Percentiles rank a stretch among this genome's conserved stretches.
Conservation (phyloP, 768 basidiomycete genomes). For the Podaxis sp. region DNA sequence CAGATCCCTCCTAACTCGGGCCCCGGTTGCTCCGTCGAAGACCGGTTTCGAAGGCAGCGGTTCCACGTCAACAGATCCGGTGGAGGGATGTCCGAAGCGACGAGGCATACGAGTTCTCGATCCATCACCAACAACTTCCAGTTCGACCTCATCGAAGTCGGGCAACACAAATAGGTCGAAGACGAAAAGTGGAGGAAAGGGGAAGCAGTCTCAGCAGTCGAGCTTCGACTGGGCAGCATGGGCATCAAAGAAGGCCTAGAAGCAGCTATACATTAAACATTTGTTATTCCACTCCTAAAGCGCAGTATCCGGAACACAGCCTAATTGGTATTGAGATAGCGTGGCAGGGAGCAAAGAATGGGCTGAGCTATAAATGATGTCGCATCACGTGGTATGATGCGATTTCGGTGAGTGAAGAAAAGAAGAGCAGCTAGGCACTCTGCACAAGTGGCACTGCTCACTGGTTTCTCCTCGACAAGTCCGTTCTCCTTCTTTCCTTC, state of each 20-base stretch:
- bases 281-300: neutral
- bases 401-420: neutral
- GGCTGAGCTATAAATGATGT: neutral
- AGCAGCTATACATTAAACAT: neutral
- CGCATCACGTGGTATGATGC: constrained; percentile 11
- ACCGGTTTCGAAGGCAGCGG: too few species aligned
- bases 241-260: constrained; percentile 4
- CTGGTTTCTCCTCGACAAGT: too few species aligned
- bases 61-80: neutral
- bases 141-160: neutral
- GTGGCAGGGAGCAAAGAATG: neutral
- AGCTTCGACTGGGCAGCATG: constrained; percentile 15
- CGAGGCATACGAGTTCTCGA: neutral
- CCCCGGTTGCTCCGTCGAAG: neutral
- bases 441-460: neutral
- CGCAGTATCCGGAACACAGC: neutral
- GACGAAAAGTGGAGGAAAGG: neutral
- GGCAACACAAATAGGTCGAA: too few species aligned
- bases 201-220: neutral
- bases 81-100: neutral
- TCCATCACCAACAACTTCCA: neutral
- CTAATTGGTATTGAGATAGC: neutral
- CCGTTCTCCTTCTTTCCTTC: neutral
- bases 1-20: neutral
- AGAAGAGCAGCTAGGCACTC: neutral